Evolutionary conservation across 2,329 filamentous ascomycete species (phyloP).

Genomic region (Madurella fahalii): DNA sequence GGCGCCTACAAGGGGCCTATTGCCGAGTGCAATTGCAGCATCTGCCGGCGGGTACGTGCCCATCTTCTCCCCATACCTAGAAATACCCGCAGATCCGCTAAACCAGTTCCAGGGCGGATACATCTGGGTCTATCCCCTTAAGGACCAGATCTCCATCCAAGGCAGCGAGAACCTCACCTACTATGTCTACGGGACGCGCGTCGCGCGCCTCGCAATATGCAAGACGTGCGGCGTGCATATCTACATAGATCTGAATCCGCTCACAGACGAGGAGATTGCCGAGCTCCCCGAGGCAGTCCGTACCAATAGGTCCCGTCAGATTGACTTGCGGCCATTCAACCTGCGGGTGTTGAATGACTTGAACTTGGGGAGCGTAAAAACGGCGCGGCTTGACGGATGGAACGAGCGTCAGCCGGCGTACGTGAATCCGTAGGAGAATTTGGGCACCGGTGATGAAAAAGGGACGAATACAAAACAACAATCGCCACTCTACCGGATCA

Average conservation of each 20-base stretch:
- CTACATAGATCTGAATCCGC: conserved; percentile 29
- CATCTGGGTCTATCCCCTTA: conserved; percentile 43
- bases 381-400: conserved; percentile 28
- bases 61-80: neutral
- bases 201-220: conserved; percentile 45
- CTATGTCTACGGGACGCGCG: conserved; percentile 35
- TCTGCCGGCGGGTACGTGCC: conserved; percentile 39
- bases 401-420: conserved; percentile 32
- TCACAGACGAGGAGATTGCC: conserved; percentile 36
- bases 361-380: conserved; percentile 31
- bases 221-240: conserved; percentile 45
- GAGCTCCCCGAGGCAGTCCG: conserved; percentile 29
- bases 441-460: too few relatives aligned
- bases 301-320: conserved; percentile 18
- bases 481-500: too few relatives aligned
- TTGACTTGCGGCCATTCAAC: conserved; percentile 34
- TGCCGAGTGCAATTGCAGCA: conserved; percentile 49
- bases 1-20: conserved; percentile 27
- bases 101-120: conserved; percentile 35
- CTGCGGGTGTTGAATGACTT: conserved; percentile 37
- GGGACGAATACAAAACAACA: too few relatives aligned
- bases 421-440: conserved; percentile 35
- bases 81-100: neutral
- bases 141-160: conserved; percentile 38
- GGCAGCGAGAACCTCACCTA: conserved; percentile 37